Base-by-base conservation (phyloP, 495 filamentous ascomycete genomes). In the Talaromyces wortmannii region DNA sequence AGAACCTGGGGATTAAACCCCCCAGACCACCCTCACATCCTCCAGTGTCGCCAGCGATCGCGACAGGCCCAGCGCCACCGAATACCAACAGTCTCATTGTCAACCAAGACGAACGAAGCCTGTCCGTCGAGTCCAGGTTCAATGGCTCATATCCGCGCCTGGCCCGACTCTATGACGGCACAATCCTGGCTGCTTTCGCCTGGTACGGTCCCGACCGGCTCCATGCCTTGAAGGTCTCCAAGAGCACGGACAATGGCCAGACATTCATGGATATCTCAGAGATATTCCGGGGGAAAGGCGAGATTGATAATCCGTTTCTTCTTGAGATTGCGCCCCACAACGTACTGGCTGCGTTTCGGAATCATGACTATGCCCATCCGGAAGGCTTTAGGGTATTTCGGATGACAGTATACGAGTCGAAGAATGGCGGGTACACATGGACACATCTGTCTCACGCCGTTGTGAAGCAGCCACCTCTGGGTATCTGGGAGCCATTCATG, bases 401-500 rank as follows among this genome's bases (percentile, higher is more conserved):
- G 23, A 85, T 87, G 61, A 84, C 80, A 0, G 73, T 86, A 12
- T 85, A 78, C 59, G 69, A 73, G 40, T 83, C 80, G 23, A 65
- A 55, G 10, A 80, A 87, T 59, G 72, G 70, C 46, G 83, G 81
- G 1, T 66, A 60, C 2, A 71, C 66, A 1, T 86, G 82, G 83
- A 52, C 52, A 4, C 85, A 73, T 60, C 70, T 79, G 0, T 74
- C 77, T n/a, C 79, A 82, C 52, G 77, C 81, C 8, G 73, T 67
- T 7, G 67, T 73, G 51, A 70, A 70, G 36, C 62, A 59, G 7
- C 59, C 68, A 0, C 73, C 76, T 0, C 62, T 79, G 10, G 81
- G 81, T 0, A 73, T 79, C 33, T 84, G 82, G 83, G 83, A 86
- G 59, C 82, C 83, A 3, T 83, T 84, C 59, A 71, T 84, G 72